Evolutionary conservation across 345 rosid species (phyloP), one percentile per base, ranked within the genome.

Genomic region (Lenwebbia sp.): DNA sequence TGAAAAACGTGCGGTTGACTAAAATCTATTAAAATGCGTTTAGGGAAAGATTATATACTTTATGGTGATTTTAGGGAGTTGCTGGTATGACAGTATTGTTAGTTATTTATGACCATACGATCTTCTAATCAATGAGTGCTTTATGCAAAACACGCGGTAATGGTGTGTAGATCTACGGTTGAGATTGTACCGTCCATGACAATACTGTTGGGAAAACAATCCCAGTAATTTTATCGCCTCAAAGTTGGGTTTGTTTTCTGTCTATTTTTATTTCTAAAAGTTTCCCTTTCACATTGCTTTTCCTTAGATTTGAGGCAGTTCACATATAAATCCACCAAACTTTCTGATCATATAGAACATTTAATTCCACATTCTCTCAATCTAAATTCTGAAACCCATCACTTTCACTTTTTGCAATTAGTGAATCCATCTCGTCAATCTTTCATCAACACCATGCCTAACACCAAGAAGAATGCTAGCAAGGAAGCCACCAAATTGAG

Each of bases 401-500:
- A 19, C 47, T 70, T 70, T 70, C 41, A 37, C 25, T 37, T 30
- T 44, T 70, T 10, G 81, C 81, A 30, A 30, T 15, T 8, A 17
- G 23, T 37, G 76, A 65, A 65, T 65, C 76, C 33, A 30, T 30
- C 76, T 30, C 76, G 33, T 9, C 37, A 19, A 17, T 17, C 76
- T 15, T 65, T 65, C 76, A 70, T 70, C 81, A 5, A 22, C 81
- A 70, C 81, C 81, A 37, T 70, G 81, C 81, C 81, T 37, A 19
- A 37, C 37, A 6, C 50, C 56, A 84, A 57, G 85, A 74, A 51
- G 10, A 60, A 74, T 47, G 53, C 51, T 14, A 10, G 26, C 52
- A 88, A 52, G 57, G 82, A 30, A 13, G 85, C 83, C 81, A 89
- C 89, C 84, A 86, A 52, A 30, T n/a, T 85, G 10, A 89, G 85